A percentile compares a stretch with the other conserved stretches of the same genome.
Evolutionary conservation across 2,329 filamentous ascomycete species (phyloP).

Genomic region (Graphilbum sp.): DNA sequence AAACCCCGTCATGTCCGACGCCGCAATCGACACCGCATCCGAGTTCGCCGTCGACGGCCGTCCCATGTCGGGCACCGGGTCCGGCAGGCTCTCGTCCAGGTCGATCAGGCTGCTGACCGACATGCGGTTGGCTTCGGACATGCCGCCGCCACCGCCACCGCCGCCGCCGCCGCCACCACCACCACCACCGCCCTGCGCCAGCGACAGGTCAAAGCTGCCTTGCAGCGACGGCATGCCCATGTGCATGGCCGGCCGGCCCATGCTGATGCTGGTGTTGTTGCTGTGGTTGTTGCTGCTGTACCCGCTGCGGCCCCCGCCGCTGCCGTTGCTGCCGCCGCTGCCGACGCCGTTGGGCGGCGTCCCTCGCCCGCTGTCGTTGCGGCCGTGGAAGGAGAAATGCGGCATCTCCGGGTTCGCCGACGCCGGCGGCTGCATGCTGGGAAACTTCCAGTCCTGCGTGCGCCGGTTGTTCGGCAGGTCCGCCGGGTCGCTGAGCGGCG

Average conservation of each 20-base stretch:
- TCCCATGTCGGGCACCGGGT: slow-evolving; percentile 31
- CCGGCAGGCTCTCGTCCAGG: slow-evolving; percentile 21
- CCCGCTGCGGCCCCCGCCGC: slow-evolving; percentile 2
- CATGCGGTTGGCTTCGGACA: slow-evolving; percentile 14
- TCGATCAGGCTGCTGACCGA: slow-evolving; percentile 21
- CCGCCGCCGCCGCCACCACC: slow-evolving; percentile 5
- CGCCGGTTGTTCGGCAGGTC: slow-evolving; percentile 26
- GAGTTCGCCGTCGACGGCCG: slow-evolving; percentile 45
- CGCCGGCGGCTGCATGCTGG: slow-evolving; percentile 27
- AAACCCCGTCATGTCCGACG: slow-evolving; percentile 33
- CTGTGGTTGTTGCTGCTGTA: neutral
- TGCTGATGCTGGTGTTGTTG: slow-evolving; percentile 3
- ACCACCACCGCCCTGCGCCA: slow-evolving; percentile 6
- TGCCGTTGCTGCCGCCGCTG: neutral
- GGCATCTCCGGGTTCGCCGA: slow-evolving; percentile 31
- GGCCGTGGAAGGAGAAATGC: slow-evolving; percentile 24
- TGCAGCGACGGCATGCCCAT: slow-evolving; percentile 21
- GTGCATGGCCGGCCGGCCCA: slow-evolving; percentile 13
- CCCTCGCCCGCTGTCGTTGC: neutral
- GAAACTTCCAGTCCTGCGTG: slow-evolving; percentile 37
- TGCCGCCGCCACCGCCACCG: neutral
- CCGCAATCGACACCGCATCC: slow-evolving; percentile 36
- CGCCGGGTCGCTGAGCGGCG: slow-evolving; percentile 39
- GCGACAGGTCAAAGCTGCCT: slow-evolving; percentile 17
- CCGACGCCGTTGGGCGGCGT: neutral